Conservation (phyloP, 2,329 filamentous ascomycete genomes). For the Cercospora zeae-maydis region DNA sequence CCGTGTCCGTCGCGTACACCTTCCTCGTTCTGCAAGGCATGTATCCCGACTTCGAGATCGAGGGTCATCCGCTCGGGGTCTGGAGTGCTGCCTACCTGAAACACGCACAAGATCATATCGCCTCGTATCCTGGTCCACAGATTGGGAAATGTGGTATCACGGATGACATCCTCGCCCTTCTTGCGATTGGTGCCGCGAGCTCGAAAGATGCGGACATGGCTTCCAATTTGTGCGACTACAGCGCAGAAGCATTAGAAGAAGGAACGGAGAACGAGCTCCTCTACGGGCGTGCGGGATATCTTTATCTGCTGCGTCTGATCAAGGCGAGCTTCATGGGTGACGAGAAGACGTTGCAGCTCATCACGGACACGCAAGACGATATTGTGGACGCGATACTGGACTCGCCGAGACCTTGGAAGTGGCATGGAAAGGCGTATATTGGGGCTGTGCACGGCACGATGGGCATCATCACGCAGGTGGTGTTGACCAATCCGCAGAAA, state of each 20-base stretch:
- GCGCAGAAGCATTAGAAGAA: conserved; percentile 45
- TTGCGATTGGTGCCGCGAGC: conserved; percentile 50
- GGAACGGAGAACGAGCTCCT: conserved; percentile 60
- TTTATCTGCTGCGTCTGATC: conserved; percentile 65
- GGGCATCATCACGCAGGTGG: conserved; percentile 67
- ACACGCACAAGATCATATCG: conserved; percentile 49
- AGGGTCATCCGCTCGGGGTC: conserved; percentile 45
- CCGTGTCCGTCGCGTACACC: conserved; percentile 49
- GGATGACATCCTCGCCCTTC: conserved; percentile 50
- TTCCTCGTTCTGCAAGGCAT: conserved; percentile 50
- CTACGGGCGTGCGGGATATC: conserved; percentile 63
- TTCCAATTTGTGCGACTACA: conserved; percentile 49
- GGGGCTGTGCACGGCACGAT: conserved; percentile 66
- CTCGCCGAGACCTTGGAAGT: conserved; percentile 58
- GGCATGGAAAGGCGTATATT: conserved; percentile 60
- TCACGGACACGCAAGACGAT: conserved; percentile 53
- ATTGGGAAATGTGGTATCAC: conserved; percentile 48
- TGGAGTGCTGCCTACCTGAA: conserved; percentile 52
- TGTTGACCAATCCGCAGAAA: conserved; percentile 55
- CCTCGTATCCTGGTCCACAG: conserved; percentile 46
- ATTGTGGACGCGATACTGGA: conserved; percentile 60
- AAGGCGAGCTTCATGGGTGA: conserved; percentile 54
- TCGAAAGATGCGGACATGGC: conserved; percentile 50
- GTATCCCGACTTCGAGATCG: conserved; percentile 48
- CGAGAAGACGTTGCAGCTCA: conserved; percentile 49